phyloP scores from a whole-genome alignment of 371 early-diverging fungal genomes.

The Parasitella parasitica region DNA sequence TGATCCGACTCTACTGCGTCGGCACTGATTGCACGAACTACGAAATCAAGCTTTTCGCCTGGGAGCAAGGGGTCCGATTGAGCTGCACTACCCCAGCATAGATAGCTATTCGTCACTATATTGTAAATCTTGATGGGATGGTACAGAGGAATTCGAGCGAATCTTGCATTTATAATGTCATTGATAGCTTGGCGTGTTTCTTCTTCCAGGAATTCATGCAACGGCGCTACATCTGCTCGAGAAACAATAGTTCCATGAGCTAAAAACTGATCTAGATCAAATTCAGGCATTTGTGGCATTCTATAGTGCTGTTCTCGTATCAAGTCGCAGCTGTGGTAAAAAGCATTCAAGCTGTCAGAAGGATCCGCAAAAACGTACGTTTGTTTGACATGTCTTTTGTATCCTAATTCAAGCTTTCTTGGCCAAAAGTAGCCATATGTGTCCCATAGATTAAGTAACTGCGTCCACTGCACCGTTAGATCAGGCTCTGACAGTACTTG shows the following conservation, averaged over 20 bases:
- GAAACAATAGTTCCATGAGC: constrained; percentile 4
- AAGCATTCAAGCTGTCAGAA: constrained; percentile 2
- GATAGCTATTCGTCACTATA: constrained; percentile 29
- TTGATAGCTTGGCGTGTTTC: constrained; percentile 18
- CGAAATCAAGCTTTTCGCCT: constrained; percentile 1
- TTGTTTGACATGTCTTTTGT: not conserved
- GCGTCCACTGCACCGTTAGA: constrained; percentile 22
- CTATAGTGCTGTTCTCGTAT: not conserved
- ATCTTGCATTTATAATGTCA: constrained; percentile 23
- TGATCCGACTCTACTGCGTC: not conserved
- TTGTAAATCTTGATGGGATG: constrained; percentile 38
- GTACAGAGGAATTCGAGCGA: constrained; percentile 28
- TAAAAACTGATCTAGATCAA: not conserved
- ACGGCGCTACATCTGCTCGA: constrained; percentile 24
- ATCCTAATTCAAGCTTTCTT: constrained; percentile 32
- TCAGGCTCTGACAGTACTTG: constrained; percentile 10
- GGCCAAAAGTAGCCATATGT: constrained; percentile 52
- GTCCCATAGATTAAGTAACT: constrained; percentile 29
- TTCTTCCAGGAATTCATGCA: constrained; percentile 35
- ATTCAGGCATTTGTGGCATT: not conserved
- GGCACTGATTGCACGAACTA: constrained; percentile 11
- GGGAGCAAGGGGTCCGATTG: not conserved
- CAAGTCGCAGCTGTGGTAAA: not conserved
- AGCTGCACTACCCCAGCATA: constrained; percentile 27
- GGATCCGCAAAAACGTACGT: constrained; percentile 3